Evolutionary conservation across 2,329 filamentous ascomycete genomes (phyloP), one percentile per base, ranked within the genome.

Genomic region (Ophiocordyceps sinensis): DNA sequence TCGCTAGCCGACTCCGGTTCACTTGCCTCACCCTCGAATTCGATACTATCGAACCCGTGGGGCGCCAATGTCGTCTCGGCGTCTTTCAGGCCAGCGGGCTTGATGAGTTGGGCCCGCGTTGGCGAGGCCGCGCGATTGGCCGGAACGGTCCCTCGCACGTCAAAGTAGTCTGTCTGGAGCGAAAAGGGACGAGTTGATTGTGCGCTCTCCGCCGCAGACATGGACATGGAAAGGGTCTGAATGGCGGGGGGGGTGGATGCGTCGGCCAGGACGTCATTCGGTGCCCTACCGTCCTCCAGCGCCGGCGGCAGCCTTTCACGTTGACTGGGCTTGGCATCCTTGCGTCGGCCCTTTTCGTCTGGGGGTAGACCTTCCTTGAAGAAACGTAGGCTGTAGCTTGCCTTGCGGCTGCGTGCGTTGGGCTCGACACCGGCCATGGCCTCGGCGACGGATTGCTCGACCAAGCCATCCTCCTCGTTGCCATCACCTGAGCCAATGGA

Each of bases 381-480:
- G 51, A 81, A 77, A 2, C 77, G 68, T 43, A 82, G 61, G 47
- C 75, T 79, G 55, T 81, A 77, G 50, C 76, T 81, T 32, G 77
- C 72, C 57, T 81, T 82, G 48, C 77, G 72, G 51, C 77, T 84
- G 41, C 77, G 72, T 37, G 72, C 71, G 52, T 73, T 78, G 50
- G 67, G 74, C 50, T 79, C 76, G n/a, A 71, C 62, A 3, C 75
- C 75, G 15, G 73, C 68, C 52, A 79, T 65, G 26, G 72, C 73
- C 46, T 79, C 74, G 6, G 73, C 66, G 39, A 80, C 73, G n/a
- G 75, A 78, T 53, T 77, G 74, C 49, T 80, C 76, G 7, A 80
- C 76, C 48, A 75, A 64, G 1, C 75, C 75, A 45, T 73, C 67
- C 36, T 65, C 64, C 41, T 69, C 66, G 23, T 63, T 56, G 36